Percentiles rank a stretch among this genome's conserved stretches.
Conservation (phyloP, 768 basidiomycete species). For the Leccinum incarnatum region DNA sequence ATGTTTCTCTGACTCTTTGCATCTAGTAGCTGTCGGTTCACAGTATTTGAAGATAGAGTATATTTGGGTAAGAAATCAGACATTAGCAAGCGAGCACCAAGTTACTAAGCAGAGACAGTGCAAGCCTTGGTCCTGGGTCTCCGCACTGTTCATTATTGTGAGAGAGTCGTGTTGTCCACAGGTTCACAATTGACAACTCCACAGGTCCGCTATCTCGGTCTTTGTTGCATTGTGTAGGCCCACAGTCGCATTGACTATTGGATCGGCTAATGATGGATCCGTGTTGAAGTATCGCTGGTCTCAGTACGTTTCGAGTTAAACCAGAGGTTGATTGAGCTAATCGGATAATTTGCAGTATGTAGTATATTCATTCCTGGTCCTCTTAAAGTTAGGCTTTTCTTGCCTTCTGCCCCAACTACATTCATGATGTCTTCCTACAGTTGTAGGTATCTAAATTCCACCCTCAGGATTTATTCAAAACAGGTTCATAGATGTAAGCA, state of each 20-base stretch:
- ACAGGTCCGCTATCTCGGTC: not conserved
- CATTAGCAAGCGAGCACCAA: fast-evolving
- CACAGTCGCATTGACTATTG: no score
- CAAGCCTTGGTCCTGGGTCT: constrained; percentile 12
- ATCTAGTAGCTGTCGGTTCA: not conserved
- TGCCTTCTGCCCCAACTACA: not conserved
- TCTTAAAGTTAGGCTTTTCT: not conserved
- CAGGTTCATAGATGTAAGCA: constrained; percentile 11
- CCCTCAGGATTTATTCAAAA: not conserved
- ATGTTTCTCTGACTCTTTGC: not conserved
- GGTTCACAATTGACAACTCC: not conserved
- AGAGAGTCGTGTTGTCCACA: not conserved
- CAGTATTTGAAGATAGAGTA: constrained; percentile 10
- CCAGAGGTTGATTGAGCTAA: not conserved
- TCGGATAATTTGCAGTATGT: not conserved
- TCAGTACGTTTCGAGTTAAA: constrained; percentile 1
- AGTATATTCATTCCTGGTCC: constrained; percentile 2
- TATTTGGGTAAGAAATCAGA: constrained; percentile 13
- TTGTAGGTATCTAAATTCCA: not conserved
- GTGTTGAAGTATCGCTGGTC: not conserved
- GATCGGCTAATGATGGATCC: not conserved
- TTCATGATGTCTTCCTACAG: not conserved
- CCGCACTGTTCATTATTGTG: constrained; percentile 9
- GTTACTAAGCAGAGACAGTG: not conserved
- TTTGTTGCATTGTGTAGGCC: constrained; percentile 2